Base-by-base conservation (phyloP, 2,329 filamentous ascomycete species). In the Ceratocystis eucalypticola region DNA sequence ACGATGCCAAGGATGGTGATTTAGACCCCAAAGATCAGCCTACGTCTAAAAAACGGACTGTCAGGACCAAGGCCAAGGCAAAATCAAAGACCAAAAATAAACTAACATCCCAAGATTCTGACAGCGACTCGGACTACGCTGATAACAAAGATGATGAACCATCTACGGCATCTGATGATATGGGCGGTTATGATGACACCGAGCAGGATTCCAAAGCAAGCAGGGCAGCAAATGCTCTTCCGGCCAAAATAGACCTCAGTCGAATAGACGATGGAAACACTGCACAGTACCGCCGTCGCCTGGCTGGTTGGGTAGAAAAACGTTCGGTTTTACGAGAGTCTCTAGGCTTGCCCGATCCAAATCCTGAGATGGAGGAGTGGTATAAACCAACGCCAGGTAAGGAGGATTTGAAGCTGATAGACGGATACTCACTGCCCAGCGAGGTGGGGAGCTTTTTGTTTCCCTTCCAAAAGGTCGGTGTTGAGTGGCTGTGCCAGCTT, bases 401-500 rank as follows among this genome's bases (percentile, higher is more conserved):
- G 46, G 80, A 88, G 0, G 92, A 96, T 74, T 83, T 89, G 62
- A 76, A 81, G 4, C 85, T 96, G 62, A 86, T 88, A 64, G 87
- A 89, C 48, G 88, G 84, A 2, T 84, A 95, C 66, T 88, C 84
- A 64, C 80, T 99, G 3, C 94, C 94, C 0, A 94, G 94, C 1
- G 94, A 99, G 71, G 93, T 99, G 6, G 92, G 89, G 70, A 91
- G 91, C 0, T 91, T 91, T 1, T 78, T 99, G 0, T 99, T 97
- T 71, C 91, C 95, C 69, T 99, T 99, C 71, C 94, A 99, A 72
- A 96, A 96, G 75, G 96, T 91, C 0, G 92, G 93, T 2, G 91
- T 99, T 2, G 89, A 96, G 73, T 99, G 94, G 94, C 82, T 99
- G 5, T 91, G 91, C 74, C 93, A 99, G 74, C 79, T 99, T 1